Conservation (phyloP, 1,284 basidiomycete genomes). For the Boletus semigastroideus region DNA sequence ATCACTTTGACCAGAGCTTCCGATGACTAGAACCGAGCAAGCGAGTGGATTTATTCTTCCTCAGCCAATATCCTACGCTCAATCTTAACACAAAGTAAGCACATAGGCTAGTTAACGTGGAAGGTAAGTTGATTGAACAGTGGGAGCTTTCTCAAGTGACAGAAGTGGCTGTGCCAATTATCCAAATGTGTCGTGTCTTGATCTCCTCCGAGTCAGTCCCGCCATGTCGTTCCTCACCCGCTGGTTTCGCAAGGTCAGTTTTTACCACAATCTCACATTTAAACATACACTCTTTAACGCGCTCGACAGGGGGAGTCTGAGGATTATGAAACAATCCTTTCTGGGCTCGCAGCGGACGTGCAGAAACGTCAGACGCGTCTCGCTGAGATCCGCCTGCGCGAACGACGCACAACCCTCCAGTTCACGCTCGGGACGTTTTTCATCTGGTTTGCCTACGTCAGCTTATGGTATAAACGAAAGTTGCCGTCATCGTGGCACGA, state of each 20-base stretch:
- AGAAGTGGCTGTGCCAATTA: conserved; percentile 23
- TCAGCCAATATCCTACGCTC: too few relatives aligned
- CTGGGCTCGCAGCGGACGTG: conserved; percentile 63
- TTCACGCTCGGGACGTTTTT: conserved; percentile 83
- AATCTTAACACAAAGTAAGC: too few relatives aligned
- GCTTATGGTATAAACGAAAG: conserved; percentile 75
- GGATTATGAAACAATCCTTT: conserved; percentile 72
- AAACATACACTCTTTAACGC: not conserved
- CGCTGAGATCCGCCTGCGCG: conserved; percentile 84
- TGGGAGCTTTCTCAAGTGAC: too few relatives aligned
- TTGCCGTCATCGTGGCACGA: conserved; percentile 48
- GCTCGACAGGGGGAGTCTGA: conserved; percentile 37
- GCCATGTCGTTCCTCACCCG: conserved; percentile 29
- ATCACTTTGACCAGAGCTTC: too few relatives aligned
- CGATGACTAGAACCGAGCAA: too few relatives aligned
- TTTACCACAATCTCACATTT: not conserved
- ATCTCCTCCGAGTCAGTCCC: not conserved
- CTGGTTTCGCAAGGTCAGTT: conserved; percentile 32
- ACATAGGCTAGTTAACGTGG: too few relatives aligned
- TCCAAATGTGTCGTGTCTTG: conserved; percentile 16
- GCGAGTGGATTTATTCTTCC: too few relatives aligned
- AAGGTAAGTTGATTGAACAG: too few relatives aligned
- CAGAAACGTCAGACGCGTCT: conserved; percentile 77
- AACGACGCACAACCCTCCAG: conserved; percentile 78
- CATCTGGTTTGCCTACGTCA: conserved; percentile 79